Evolutionary conservation across 768 basidiomycete species (phyloP), one percentile per base, ranked within the genome.

Genomic region (Leucocoprinus leucothites): DNA sequence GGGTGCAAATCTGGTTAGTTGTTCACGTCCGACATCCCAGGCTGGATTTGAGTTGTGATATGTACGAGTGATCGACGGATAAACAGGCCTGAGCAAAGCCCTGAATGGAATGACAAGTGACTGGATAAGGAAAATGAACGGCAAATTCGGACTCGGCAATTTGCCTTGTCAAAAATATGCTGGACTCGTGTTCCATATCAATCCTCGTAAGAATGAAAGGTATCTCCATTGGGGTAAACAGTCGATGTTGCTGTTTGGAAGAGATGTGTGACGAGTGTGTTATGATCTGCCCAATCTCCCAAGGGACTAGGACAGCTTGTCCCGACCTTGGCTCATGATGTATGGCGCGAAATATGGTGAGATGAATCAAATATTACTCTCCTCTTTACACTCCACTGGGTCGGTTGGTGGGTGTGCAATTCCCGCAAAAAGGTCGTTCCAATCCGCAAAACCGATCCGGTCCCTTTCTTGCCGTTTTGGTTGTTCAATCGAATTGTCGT

Each of bases 401-500:
- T 45, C 22, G 22, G 13, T 14, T 22, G 43, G 25, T 46, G 45
- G 9, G 25, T n/a, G n/a, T 16, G n/a, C 2, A 8, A 46, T 16
- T 26, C n/a, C 45, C 16, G 24, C 45, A 46, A 46, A 46, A 46
- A 26, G 45, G 45, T 24, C 11, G 34, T 18, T 25, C 35, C 48
- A 50, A 50, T 22, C 31, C 48, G 24, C 40, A 25, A 43, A 52
- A 52, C 42, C 28, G 42, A 52, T 35, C 51, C 13, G 42, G 42
- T 41, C 51, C 51, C 51, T 52, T 52, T 52, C 51, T 52, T 52
- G 28, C 51, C 51, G 3, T 44, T 52, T 52, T 44, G 13, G 51
- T 52, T n/a, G 24, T 43, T 31, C 16, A 50, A 44, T 43, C 21
- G 42, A 43, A 13, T 34, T 7, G 18, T 13, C 28, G 31, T 43